phyloP scores from a whole-genome alignment of 352 stramenopile genomes.

The Phytophthora syringae region DNA sequence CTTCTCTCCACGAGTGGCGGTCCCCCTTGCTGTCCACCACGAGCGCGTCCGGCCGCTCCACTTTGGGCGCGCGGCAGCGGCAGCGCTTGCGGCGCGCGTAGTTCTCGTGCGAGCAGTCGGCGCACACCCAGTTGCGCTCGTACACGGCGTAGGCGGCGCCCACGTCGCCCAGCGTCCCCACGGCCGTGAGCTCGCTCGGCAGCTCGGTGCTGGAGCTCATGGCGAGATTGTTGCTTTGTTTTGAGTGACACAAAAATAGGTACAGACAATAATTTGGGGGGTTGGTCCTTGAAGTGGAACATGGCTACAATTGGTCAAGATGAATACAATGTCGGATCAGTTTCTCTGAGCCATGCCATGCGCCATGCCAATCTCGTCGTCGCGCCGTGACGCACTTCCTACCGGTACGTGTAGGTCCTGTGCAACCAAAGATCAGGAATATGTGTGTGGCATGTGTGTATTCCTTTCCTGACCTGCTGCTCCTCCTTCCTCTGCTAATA shows the following conservation, averaged over 20 bases:
- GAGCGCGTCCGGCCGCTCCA: conserved; percentile 60
- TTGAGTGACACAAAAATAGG: background rate
- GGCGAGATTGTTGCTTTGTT: background rate
- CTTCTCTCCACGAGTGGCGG: conserved; percentile 87
- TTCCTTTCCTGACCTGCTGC: conserved; percentile 27
- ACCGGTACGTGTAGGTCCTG: too few relatives aligned
- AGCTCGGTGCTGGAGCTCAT: conserved; percentile 30
- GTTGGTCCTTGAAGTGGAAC: conserved; percentile 19
- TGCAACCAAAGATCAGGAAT: too few relatives aligned
- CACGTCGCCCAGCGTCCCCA: conserved; percentile 84
- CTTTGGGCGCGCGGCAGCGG: conserved; percentile 85
- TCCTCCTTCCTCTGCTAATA: conserved; percentile 35
- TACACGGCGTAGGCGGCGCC: conserved; percentile 90
- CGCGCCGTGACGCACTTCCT: conserved; percentile 12
- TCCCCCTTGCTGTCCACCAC: conserved; percentile 60
- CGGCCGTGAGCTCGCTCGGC: conserved; percentile 70
- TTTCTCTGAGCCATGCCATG: background rate
- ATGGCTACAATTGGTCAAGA: background rate
- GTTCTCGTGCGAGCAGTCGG: conserved; percentile 88
- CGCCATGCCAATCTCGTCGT: conserved; percentile 9
- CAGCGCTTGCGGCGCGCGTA: conserved; percentile 81
- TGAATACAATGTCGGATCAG: too few relatives aligned
- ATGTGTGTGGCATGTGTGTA: conserved; percentile 30
- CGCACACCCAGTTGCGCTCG: conserved; percentile 91
- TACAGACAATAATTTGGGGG: background rate